Percentiles rank a stretch among this genome's conserved stretches.
Evolutionary conservation across 179 eudicot genomes (phyloP).

Genomic region (Patellifolia procumbens): DNA sequence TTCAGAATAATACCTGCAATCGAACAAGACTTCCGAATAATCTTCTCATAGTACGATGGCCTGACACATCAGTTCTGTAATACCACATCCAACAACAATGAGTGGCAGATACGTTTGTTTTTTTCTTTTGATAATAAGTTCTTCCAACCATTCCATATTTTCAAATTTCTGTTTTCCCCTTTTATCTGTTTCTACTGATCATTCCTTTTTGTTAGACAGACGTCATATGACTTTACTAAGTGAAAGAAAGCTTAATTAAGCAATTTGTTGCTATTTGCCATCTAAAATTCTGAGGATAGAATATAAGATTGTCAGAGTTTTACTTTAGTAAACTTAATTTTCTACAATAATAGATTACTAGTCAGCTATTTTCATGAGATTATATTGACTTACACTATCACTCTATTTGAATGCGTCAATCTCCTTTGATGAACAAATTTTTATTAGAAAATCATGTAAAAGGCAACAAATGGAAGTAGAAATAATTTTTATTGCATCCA

Average conservation of each 20-base stretch:
- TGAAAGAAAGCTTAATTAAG: not conserved
- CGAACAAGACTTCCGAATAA: conserved; percentile 58
- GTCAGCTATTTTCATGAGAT: not conserved
- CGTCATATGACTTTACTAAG: not conserved
- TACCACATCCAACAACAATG: conserved; percentile 14
- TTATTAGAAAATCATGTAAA: not conserved
- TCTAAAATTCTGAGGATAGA: not conserved
- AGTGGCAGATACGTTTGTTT: not conserved
- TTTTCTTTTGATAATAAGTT: not conserved
- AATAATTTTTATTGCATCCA: not conserved
- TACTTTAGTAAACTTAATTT: not conserved
- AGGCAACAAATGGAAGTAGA: not conserved
- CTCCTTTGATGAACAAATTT: not conserved
- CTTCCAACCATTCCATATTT: not conserved
- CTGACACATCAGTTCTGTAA: conserved; percentile 73
- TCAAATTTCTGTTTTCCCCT: not conserved
- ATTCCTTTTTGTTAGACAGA: not conserved
- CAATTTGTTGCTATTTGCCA: not conserved
- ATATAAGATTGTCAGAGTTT: not conserved
- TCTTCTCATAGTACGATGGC: conserved; percentile 73
- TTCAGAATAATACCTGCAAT: conserved; percentile 53
- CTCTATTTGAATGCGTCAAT: not conserved
- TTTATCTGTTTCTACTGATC: not conserved
- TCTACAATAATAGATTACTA: not conserved
- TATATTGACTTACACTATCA: not conserved